These are phyloP conservation scores for Vicia faba DNA, from an alignment of 306 rosid species.

Conservation along the genomic window DNA sequence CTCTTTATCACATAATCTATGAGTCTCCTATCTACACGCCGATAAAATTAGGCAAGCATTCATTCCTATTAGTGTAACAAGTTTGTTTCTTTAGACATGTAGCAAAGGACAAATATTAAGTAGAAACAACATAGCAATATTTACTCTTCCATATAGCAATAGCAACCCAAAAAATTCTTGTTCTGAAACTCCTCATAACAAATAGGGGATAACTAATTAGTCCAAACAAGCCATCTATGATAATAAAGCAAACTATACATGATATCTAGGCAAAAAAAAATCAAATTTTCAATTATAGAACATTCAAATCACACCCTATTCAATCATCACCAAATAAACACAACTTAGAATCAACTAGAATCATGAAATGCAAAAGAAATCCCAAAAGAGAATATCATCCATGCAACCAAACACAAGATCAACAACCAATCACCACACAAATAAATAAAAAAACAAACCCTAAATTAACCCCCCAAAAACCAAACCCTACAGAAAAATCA, in stretches of 20 bases:
- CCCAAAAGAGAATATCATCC: neutral
- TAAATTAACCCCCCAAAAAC: slow-evolving; percentile 42
- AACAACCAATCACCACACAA: slow-evolving; percentile 35
- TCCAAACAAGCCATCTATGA: slow-evolving; percentile 14
- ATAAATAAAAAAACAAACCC: slow-evolving; percentile 36
- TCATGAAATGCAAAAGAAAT: slow-evolving; percentile 16
- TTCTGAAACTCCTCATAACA: neutral
- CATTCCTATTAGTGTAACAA: neutral
- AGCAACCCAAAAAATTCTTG: neutral
- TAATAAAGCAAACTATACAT: neutral
- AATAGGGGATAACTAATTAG: neutral
- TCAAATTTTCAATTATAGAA: neutral
- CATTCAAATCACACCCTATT: slow-evolving; percentile 9
- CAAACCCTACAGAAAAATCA: slow-evolving; percentile 21
- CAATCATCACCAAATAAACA: slow-evolving; percentile 15
- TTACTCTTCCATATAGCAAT: too few relatives aligned
- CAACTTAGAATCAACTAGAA: neutral
- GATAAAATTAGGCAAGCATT: neutral
- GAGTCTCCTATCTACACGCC: too few relatives aligned
- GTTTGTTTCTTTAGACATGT: neutral
- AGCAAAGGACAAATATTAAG: neutral
- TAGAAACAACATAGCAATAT: neutral
- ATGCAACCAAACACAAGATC: slow-evolving; percentile 36
- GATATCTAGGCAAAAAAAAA: neutral
- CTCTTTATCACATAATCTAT: too few relatives aligned